Evolutionary conservation across 1,284 basidiomycete species (phyloP).

Genomic region (Austroboletus novae-zelandiae): DNA sequence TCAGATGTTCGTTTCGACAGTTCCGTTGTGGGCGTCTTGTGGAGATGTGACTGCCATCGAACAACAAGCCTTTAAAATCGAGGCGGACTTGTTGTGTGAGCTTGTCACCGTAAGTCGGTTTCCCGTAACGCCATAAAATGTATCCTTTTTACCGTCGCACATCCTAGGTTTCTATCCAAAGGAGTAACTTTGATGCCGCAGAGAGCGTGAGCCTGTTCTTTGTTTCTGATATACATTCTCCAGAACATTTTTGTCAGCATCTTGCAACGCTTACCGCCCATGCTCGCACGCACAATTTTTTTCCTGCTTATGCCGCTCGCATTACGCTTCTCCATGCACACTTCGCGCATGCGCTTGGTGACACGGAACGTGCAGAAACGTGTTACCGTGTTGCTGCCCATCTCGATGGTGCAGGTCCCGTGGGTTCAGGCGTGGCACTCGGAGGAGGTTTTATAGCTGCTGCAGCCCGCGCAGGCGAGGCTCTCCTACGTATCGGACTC

Average conservation of each 20-base stretch:
- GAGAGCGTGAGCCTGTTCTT: conserved; percentile 37
- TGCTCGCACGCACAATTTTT: conserved; percentile 55
- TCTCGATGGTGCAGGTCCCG: conserved; percentile 34
- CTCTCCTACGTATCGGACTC: conserved; percentile 57
- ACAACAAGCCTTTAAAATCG: conserved; percentile 53
- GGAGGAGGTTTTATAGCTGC: conserved; percentile 51
- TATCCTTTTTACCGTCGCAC: not conserved
- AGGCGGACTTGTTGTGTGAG: conserved; percentile 69
- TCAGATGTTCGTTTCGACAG: conserved; percentile 1
- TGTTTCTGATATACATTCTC: not conserved
- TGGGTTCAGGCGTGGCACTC: conserved; percentile 10
- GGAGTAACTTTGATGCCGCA: conserved; percentile 64
- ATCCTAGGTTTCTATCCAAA: conserved; percentile 55
- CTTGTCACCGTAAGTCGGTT: conserved; percentile 50
- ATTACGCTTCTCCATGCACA: conserved; percentile 69
- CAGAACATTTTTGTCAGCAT: conserved; percentile 34
- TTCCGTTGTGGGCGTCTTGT: conserved; percentile 48
- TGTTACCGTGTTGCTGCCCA: conserved; percentile 62
- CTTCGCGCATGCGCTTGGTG: conserved; percentile 59
- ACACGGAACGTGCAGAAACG: conserved; percentile 46
- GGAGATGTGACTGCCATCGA: conserved; percentile 51
- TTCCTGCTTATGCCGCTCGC: conserved; percentile 53
- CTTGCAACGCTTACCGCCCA: conserved; percentile 59
- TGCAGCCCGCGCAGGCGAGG: conserved; percentile 58
- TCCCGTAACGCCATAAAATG: conserved; percentile 2